Conservation (phyloP, 257 asterid species). For the Nicotiana attenuata region DNA sequence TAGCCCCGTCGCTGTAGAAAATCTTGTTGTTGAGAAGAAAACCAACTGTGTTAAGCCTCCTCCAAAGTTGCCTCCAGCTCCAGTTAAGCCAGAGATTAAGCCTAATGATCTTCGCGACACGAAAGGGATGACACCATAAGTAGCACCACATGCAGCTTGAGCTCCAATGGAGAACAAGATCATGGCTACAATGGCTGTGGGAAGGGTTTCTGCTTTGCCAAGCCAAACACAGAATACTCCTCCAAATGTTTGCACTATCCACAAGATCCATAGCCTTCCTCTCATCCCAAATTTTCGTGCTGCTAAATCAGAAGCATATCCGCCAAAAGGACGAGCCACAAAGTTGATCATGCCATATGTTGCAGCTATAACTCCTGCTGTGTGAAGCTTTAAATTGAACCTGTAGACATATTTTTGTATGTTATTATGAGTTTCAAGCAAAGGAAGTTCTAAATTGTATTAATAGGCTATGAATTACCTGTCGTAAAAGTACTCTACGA, state of each 20-base stretch:
- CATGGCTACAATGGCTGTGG: constrained; percentile 3
- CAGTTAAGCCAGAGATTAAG: constrained; percentile 16
- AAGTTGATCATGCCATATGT: constrained; percentile 8
- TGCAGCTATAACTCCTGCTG: constrained; percentile 11
- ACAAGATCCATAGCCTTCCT: constrained; percentile 9
- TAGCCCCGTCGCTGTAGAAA: constrained; percentile 36
- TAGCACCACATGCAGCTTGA: constrained; percentile 14
- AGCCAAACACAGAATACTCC: constrained; percentile 9
- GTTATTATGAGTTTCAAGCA: no score
- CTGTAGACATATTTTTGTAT: background rate
- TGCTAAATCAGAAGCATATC: constrained; percentile 9
- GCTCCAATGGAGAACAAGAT: constrained; percentile 7
- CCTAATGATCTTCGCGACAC: constrained; percentile 13
- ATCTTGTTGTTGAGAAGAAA: constrained; percentile 35
- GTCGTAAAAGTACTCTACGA: constrained; percentile 6
- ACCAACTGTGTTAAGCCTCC: constrained; percentile 35
- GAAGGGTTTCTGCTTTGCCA: constrained; percentile 12
- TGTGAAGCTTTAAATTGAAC: constrained; percentile 11
- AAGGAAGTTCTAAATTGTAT: no score
- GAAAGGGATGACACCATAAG: constrained; percentile 14
- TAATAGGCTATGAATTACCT: background rate
- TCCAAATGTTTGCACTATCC: constrained; percentile 12
- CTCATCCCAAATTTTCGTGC: constrained; percentile 17
- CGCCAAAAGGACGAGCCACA: constrained; percentile 5
- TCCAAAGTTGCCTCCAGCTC: constrained; percentile 49